Percentiles rank a stretch among this genome's conserved stretches.
phyloP scores from a whole-genome alignment of 495 filamentous ascomycete species.

The Penicillium arizonense region DNA sequence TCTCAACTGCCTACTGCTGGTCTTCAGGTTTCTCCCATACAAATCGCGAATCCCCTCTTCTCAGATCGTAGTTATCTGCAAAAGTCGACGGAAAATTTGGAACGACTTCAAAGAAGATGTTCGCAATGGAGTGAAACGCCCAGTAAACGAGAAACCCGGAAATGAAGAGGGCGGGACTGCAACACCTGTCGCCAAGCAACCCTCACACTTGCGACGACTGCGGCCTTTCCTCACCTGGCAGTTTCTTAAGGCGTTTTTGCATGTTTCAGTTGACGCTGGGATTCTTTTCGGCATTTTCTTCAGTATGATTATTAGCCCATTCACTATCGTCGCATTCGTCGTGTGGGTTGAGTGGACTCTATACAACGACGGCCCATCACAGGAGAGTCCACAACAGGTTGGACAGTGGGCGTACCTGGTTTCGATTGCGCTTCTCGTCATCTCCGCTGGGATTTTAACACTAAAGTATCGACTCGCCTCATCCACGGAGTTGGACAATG shows the following conservation, averaged over 20 bases:
- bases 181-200: neutral
- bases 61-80: conserved; percentile 25
- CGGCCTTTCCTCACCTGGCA: conserved; percentile 11
- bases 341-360: conserved; percentile 35
- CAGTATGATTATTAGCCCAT: conserved; percentile 34
- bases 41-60: conserved; percentile 26
- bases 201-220: neutral
- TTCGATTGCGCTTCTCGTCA: conserved; percentile 24
- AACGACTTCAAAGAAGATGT: conserved; percentile 21
- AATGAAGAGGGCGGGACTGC: neutral
- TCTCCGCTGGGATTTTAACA: conserved; percentile 28
- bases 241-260: conserved; percentile 12
- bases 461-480: conserved; percentile 30
- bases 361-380: conserved; percentile 28
- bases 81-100: conserved; percentile 19
- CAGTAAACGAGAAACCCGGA: neutral
- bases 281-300: conserved; percentile 25
- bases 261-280: conserved; percentile 10
- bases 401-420: conserved; percentile 35
- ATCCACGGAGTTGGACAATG: conserved; percentile 21
- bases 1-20: conserved; percentile 24
- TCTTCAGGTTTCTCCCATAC: conserved; percentile 26
- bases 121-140: neutral
- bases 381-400: conserved; percentile 31
- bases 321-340: conserved; percentile 33